Base-by-base conservation (phyloP, 2,329 filamentous ascomycete species). In the Colletotrichum sp. region DNA sequence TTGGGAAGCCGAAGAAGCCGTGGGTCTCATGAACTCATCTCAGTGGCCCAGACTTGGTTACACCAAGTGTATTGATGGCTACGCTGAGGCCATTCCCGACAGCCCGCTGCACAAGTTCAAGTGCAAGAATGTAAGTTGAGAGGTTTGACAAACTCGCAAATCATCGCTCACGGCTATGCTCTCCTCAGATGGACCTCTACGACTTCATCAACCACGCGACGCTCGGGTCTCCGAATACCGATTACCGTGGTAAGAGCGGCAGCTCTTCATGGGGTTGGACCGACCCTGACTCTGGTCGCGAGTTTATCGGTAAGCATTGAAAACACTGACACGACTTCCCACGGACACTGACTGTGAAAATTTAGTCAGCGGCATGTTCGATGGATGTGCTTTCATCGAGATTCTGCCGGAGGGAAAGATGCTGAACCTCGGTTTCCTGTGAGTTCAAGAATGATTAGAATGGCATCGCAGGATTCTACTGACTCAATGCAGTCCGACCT, bases 141-240 rank as follows among this genome's bases (percentile, higher is more conserved):
- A 6, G 18, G 0, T 6, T 9, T 43, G 9, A n/a, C 18, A n/a
- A 43, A 1, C 4, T 43, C 4, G 3, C 18, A 43, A 43, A 59
- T 24, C 43, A 21, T 36, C 9, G 8, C 16, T 56, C 12, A 36
- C 4, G 3, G 1, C 4, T 7, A 0, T 14, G 24, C n/a, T 7
- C 16, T 12, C 2, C 1, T 0, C 4, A 76, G 71, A 85, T 89
- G 52, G 89, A 90, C 75, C 84, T 90, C 16, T 87, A 89, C 78
- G 87, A 90, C 80, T 91, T 91, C 81, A 82, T 88, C 71, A 86
- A 85, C 65, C 89, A 91, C 78, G 85, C 86, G 4, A 85, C 87
- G 52, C 85, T 91, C 3, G 89, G 89, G 6, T 88, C 86, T 73
- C 77, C 78, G 73, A 79, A 78, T n/a, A 74, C 75, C 36, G 76